These are phyloP conservation scores for Globisporangium barbulae DNA, from an alignment of 352 stramenopile species.

Conservation along the genomic window DNA sequence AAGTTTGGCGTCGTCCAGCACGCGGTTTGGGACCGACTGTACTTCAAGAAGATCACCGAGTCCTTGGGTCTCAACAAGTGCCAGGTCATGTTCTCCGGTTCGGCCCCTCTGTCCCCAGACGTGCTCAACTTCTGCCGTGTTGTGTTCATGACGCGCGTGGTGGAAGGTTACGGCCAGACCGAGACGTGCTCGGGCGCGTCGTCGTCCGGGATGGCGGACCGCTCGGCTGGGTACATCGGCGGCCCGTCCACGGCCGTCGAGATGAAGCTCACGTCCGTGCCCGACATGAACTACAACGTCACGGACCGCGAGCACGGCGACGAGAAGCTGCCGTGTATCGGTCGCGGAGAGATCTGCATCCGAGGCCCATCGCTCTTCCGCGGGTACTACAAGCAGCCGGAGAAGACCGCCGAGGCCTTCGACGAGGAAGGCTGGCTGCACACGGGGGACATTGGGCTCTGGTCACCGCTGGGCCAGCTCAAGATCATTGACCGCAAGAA, in stretches of 20 bases:
- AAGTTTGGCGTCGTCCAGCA: constrained; percentile 49
- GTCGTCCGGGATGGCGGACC: constrained; percentile 35
- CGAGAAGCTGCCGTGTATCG: constrained; percentile 34
- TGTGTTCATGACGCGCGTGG: constrained; percentile 80
- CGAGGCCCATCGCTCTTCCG: constrained; percentile 84
- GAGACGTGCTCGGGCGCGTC: constrained; percentile 91
- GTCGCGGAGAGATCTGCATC: constrained; percentile 63
- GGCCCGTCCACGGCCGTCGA: constrained; percentile 82
- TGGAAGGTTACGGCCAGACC: constrained; percentile 96
- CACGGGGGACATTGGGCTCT: constrained; percentile 94
- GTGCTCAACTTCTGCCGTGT: constrained; percentile 95
- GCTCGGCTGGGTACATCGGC: constrained; percentile 89
- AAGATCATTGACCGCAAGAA: constrained; percentile 92
- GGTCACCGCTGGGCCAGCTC: constrained; percentile 91
- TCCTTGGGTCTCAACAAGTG: constrained; percentile 86
- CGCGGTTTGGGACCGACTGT: constrained; percentile 90
- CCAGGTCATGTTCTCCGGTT: constrained; percentile 92
- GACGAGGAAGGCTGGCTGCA: constrained; percentile 94
- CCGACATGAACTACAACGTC: constrained; percentile 96
- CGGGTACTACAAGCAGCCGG: constrained; percentile 95
- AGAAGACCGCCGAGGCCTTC: constrained; percentile 90
- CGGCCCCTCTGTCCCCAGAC: constrained; percentile 89
- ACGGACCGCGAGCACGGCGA: constrained; percentile 60
- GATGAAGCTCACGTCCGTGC: constrained; percentile 94
- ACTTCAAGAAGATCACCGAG: constrained; percentile 93